Conservation (phyloP, 257 asterid species). For the Lantana camara region DNA sequence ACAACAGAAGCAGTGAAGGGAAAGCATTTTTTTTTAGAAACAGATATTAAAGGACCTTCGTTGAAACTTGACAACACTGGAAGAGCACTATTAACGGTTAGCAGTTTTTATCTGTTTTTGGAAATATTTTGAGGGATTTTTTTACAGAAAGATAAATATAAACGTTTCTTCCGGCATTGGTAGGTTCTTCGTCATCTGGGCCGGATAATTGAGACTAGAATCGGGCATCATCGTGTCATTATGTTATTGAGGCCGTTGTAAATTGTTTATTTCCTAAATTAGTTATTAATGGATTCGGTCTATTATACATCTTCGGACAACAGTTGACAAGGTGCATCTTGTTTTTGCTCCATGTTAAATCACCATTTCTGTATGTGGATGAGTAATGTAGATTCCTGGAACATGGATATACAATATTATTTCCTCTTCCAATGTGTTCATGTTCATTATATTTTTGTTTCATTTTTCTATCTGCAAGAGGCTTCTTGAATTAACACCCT, state of each 20-base stretch:
- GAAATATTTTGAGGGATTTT: not conserved
- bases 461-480: no score
- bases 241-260: slow-evolving; percentile 62
- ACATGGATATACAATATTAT: not conserved
- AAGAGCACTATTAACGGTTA: slow-evolving; percentile 83
- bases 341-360: not conserved
- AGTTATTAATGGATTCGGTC: not conserved
- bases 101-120: slow-evolving; percentile 29
- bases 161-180: slow-evolving; percentile 17
- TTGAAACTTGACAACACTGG: slow-evolving; percentile 92
- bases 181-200: slow-evolving; percentile 96
- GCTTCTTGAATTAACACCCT: no score
- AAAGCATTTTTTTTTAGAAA: slow-evolving; percentile 81
- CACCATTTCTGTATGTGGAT: slow-evolving; percentile 1
- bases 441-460: no score
- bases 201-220: slow-evolving; percentile 71
- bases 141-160: slow-evolving; percentile 2
- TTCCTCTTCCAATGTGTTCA: not conserved
- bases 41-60: slow-evolving; percentile 88
- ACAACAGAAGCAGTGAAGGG: slow-evolving; percentile 71
- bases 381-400: not conserved
- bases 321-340: slow-evolving; percentile 5
- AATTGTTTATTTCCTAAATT: slow-evolving; percentile 6
- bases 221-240: slow-evolving; percentile 86
- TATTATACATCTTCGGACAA: slow-evolving; percentile 10